Conservation (phyloP, 257 asterid species). For the Ligustrum vulgare region DNA sequence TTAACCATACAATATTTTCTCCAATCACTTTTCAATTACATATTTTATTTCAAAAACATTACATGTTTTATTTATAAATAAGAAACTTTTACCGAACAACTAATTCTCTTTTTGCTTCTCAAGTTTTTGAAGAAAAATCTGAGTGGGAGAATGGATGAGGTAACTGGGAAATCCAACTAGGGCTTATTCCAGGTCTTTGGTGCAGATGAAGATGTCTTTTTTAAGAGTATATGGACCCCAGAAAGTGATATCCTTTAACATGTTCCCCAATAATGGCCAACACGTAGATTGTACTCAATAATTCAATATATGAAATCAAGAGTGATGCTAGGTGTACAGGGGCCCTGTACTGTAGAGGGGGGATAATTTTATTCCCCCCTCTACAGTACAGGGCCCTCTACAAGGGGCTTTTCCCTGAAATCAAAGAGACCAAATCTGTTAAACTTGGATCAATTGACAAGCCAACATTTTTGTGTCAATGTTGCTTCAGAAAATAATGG, state of each 20-base stretch:
- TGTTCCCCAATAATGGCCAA: slow-evolving; percentile 33
- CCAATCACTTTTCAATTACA: too few species aligned
- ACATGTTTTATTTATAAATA: too few species aligned
- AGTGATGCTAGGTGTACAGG: too few species aligned
- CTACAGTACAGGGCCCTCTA: too few species aligned
- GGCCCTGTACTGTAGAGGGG: too few species aligned
- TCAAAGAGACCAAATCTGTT: slow-evolving; percentile 9
- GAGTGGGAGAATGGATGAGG: slow-evolving; percentile 20
- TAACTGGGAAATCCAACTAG: neutral
- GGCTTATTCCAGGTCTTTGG: slow-evolving; percentile 19
- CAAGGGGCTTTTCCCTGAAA: too few species aligned
- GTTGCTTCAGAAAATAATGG: neutral
- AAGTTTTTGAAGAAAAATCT: neutral
- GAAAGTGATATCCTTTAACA: slow-evolving; percentile 8
- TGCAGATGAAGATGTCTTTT: slow-evolving; percentile 7
- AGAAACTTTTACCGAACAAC: too few species aligned
- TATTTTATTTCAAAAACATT: too few species aligned
- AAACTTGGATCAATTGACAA: neutral
- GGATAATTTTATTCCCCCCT: too few species aligned
- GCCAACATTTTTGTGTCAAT: neutral
- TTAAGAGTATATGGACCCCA: slow-evolving; percentile 19
- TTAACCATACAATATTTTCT: too few species aligned
- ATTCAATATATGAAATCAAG: neutral
- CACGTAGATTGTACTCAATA: slow-evolving; percentile 28
- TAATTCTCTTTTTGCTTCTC: neutral